These are phyloP conservation scores for Jimgerdemannia flammicorona DNA, from an alignment of 192 early-diverging fungal genomes.

Conservation along the genomic window DNA sequence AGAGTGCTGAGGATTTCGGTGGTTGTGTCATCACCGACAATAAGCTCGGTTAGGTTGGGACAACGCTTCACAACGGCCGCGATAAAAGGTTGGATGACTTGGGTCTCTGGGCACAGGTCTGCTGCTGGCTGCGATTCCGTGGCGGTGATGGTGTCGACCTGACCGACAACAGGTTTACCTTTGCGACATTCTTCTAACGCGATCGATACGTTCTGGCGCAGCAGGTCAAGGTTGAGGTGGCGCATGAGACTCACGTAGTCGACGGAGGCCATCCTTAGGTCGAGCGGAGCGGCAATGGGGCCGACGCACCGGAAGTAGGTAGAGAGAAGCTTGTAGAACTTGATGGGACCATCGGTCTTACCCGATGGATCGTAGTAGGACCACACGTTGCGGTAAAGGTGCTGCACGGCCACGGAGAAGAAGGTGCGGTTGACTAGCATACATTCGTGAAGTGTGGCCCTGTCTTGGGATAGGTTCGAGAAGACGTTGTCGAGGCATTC, in stretches of 20 bases:
- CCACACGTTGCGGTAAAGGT: neutral
- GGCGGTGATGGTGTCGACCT: neutral
- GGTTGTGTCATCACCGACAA: neutral
- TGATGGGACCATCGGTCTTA: neutral
- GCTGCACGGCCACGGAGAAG: neutral
- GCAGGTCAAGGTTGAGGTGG: neutral
- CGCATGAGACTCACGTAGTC: neutral
- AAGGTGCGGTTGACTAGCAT: neutral
- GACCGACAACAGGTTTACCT: neutral
- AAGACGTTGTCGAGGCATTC: neutral
- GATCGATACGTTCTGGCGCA: neutral
- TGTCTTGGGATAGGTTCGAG: neutral
- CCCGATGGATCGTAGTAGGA: neutral
- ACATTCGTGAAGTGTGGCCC: neutral
- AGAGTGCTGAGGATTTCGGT: neutral
- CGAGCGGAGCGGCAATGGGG: neutral
- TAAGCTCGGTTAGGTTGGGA: neutral
- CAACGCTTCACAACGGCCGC: neutral
- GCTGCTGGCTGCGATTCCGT: neutral
- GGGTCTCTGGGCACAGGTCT: neutral
- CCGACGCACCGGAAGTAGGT: neutral
- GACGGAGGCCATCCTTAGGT: neutral
- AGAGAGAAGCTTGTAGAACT: neutral
- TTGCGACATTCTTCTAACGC: neutral
- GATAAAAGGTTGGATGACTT: neutral